Conservation (phyloP, 176 grass and related monocot genomes). For the Oryza punctata region DNA sequence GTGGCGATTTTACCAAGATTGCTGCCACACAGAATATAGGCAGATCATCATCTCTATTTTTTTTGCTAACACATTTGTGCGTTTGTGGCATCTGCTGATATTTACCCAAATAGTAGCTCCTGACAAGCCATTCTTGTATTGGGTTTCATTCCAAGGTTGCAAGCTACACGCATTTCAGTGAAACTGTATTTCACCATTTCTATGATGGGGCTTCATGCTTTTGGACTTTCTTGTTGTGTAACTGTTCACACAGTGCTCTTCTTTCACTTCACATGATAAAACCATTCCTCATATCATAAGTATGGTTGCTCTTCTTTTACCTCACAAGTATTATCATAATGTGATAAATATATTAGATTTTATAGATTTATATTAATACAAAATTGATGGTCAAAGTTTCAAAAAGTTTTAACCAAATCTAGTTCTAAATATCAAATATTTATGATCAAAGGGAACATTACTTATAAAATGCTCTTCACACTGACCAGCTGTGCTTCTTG, state of each 20-base stretch:
- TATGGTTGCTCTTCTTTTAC: constrained; percentile 43
- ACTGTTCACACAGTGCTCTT: constrained; percentile 46
- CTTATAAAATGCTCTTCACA: no score
- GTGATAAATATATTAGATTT: not conserved
- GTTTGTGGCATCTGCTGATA: constrained; percentile 46
- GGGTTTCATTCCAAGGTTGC: constrained; percentile 49
- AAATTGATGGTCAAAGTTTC: no score
- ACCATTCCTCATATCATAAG: no score
- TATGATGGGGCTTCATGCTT: constrained; percentile 45
- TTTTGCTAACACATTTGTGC: constrained; percentile 42
- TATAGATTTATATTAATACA: no score
- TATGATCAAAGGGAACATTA: not conserved
- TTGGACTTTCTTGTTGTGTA: constrained; percentile 64
- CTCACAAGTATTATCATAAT: constrained; percentile 76
- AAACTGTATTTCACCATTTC: constrained; percentile 49
- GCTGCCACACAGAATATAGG: constrained; percentile 91
- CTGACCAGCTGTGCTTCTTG: no score
- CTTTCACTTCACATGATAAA: constrained; percentile 45
- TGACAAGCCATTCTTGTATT: constrained; percentile 69
- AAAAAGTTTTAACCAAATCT: no score
- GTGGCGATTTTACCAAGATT: constrained; percentile 86
- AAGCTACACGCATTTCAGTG: constrained; percentile 32
- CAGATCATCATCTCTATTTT: constrained; percentile 70
- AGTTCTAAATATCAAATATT: no score
- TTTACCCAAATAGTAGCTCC: constrained; percentile 83